phyloP scores from a whole-genome alignment of 192 early-diverging fungal genomes.

The Coemansia reversa region DNA sequence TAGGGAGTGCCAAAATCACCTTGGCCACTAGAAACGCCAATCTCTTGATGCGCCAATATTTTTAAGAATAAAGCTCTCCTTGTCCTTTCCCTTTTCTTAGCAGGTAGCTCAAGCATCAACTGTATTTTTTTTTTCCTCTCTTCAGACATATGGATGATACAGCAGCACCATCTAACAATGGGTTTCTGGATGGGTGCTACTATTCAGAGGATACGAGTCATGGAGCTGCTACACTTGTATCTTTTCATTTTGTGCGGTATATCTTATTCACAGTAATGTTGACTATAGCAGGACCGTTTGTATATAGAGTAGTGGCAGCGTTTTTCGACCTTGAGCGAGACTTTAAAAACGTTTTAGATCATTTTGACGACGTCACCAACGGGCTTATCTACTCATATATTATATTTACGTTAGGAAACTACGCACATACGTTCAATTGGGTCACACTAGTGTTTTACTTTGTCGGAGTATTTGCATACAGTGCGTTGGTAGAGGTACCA shows the following conservation, averaged over 20 bases:
- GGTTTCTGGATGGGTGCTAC: constrained; percentile 50
- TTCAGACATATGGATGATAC: constrained; percentile 12
- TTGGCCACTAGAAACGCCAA: too few species aligned
- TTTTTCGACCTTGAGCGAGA: constrained; percentile 67
- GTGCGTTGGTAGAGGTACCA: constrained; percentile 63
- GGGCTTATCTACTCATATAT: constrained; percentile 63
- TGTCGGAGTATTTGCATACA: constrained; percentile 56
- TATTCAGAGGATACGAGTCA: constrained; percentile 21
- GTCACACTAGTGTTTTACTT: constrained; percentile 45
- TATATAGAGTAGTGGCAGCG: constrained; percentile 60
- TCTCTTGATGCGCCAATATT: too few species aligned
- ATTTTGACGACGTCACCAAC: constrained; percentile 64
- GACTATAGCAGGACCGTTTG: constrained; percentile 37
- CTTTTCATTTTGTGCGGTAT: constrained; percentile 42
- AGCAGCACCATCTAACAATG: constrained; percentile 11
- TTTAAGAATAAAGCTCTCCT: too few species aligned
- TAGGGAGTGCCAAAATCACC: too few species aligned
- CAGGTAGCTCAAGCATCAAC: background rate
- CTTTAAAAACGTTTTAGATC: constrained; percentile 61
- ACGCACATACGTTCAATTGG: constrained; percentile 65
- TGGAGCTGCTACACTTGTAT: constrained; percentile 48
- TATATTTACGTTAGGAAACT: constrained; percentile 76
- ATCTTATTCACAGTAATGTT: constrained; percentile 42
- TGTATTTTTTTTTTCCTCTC: background rate
- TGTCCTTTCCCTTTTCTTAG: too few species aligned